phyloP scores from a whole-genome alignment of 805 yeast species.

The Nakazawaea ambrosiae region DNA sequence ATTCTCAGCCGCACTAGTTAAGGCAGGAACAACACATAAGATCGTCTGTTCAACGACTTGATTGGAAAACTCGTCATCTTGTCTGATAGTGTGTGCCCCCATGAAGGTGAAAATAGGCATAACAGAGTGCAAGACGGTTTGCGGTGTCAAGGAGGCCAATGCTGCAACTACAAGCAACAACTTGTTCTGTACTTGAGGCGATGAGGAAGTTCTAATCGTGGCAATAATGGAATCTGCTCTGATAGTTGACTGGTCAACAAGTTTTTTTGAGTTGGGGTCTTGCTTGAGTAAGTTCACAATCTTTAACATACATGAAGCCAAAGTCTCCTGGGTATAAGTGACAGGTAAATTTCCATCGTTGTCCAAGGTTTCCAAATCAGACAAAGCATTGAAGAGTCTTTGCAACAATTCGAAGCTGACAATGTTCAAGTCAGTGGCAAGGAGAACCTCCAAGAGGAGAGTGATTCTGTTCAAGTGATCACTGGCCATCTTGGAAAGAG shows the following conservation, averaged over 20 bases:
- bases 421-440: conserved; percentile 11
- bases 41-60: conserved; percentile 92
- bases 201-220: conserved; percentile 79
- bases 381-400: conserved; percentile 47
- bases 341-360: conserved; percentile 90
- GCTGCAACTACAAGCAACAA: conserved; percentile 79
- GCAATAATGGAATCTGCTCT: conserved; percentile 90
- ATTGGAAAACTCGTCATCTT: conserved; percentile 92
- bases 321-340: conserved; percentile 81
- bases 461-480: conserved; percentile 73
- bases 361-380: conserved; percentile 79
- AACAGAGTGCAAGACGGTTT: conserved; percentile 85
- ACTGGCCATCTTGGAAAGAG: conserved; percentile 69
- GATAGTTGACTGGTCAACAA: conserved; percentile 55
- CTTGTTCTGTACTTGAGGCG: conserved; percentile 94
- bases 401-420: conserved; percentile 31
- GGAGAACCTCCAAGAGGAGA: conserved; percentile 64
- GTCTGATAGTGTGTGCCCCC: conserved; percentile 97
- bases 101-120: conserved; percentile 99
- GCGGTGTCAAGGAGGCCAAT: conserved; percentile 84
- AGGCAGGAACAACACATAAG: conserved; percentile 83
- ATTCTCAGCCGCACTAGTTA: conserved; percentile 39
- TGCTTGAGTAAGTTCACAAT: conserved; percentile 51
- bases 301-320: conserved; percentile 79
- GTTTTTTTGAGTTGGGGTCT: conserved; percentile 20